phyloP scores from a whole-genome alignment of 2,329 filamentous ascomycete genomes.

The Aureobasidium sp. region DNA sequence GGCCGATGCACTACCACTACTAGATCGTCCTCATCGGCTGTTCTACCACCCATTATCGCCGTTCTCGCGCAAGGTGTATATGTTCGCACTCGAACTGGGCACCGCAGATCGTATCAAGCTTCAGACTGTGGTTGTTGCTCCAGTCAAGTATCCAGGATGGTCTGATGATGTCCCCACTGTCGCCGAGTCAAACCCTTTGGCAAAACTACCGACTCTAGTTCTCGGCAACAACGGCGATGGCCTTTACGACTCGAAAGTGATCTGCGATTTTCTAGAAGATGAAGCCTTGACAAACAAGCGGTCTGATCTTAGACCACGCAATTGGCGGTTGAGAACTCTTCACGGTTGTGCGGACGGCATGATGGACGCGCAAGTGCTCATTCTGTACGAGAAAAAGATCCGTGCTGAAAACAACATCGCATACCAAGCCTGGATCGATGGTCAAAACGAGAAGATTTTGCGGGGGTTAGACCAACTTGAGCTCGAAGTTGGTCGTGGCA shows the following conservation, averaged over 20 bases:
- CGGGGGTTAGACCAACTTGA: slow-evolving; percentile 6
- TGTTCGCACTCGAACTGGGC: neutral
- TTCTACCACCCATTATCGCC: slow-evolving; percentile 1
- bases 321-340: slow-evolving; percentile 6
- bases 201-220: slow-evolving; percentile 5
- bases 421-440: slow-evolving; percentile 6
- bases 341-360: slow-evolving; percentile 3
- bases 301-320: neutral
- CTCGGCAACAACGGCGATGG: slow-evolving; percentile 4
- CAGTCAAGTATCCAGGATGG: slow-evolving; percentile 10
- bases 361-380: slow-evolving; percentile 9
- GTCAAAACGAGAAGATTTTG: slow-evolving; percentile 4
- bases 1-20: neutral
- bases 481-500: neutral
- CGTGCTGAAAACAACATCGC: slow-evolving; percentile 6
- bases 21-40: neutral
- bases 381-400: slow-evolving; percentile 12
- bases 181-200: slow-evolving; percentile 4
- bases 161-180: neutral
- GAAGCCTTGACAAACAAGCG: slow-evolving; percentile 5
- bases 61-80: slow-evolving; percentile 1
- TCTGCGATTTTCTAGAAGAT: slow-evolving; percentile 12
- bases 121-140: slow-evolving; percentile 1
- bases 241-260: slow-evolving; percentile 3
- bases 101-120: slow-evolving; percentile 1